Evolutionary conservation across 441 rosid genomes (phyloP), one percentile per base, ranked within the genome.

Genomic region (Erodium trifolium): DNA sequence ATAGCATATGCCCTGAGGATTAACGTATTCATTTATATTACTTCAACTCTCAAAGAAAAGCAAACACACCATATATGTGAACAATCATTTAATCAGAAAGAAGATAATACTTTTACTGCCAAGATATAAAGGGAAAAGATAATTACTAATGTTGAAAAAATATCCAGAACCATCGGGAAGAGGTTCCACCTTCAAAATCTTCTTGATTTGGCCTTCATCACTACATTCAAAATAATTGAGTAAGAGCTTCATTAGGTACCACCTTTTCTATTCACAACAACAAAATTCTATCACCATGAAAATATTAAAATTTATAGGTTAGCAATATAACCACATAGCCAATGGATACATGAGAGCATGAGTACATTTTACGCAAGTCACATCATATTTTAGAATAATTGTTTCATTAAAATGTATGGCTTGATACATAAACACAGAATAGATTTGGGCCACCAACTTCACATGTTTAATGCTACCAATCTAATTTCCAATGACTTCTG

Each of bases 101-200:
- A 14, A 53, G 18, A 53, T 14, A 0, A 4, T 16, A 53, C 60
- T 53, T 35, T 73, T 35, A 67, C 43, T 47, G 53, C 43, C 59
- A 71, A 39, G 70, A 66, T 67, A 67, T 53, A 29, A 72, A 41
- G 67, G 70, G 55, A 68, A 73, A 80, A 49, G 82, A 76, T 47
- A 5, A 74, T 81, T 88, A 93, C 98, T 84, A 71, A 93, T 88
- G 81, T 91, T 93, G 80, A 91, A 93, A 84, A 91, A 89, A 81
- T 87, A 91, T 67, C 97, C 99, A 13, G 96, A 86, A 62, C 97
- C 95, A 84, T 93, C 96, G 55, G 93, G 96, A 23, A 93, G 85
- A 11, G 97, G 99, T 79, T 91, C 99, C 51, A 93, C 93, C 82
- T 85, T 89, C 88, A 93, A 81, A 68, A 91, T 82, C 85, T 93